Conservation (phyloP, 73 alveolate species). For the Stentor coeruleus region DNA sequence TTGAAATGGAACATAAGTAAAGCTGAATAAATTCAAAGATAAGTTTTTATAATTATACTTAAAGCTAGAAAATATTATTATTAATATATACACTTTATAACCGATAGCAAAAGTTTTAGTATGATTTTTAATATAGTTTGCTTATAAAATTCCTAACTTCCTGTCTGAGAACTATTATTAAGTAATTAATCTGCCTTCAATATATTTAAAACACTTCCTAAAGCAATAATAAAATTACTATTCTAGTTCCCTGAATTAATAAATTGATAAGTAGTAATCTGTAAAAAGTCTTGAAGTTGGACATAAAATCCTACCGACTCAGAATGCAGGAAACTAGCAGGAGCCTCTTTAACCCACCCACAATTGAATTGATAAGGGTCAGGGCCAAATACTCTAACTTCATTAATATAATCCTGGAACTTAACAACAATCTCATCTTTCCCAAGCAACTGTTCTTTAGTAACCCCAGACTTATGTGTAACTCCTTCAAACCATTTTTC, state of each 20-base stretch:
- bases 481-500: not conserved
- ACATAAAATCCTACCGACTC: not conserved
- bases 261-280: conserved; percentile 13
- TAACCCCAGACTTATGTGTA: not conserved
- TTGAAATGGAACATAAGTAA: too few relatives aligned
- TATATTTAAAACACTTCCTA: too few relatives aligned
- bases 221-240: too few relatives aligned
- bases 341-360: not conserved
- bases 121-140: too few relatives aligned
- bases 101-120: too few relatives aligned
- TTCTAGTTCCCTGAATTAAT: not conserved
- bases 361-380: not conserved
- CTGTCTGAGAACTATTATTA: too few relatives aligned
- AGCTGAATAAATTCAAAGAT: too few relatives aligned
- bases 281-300: not conserved
- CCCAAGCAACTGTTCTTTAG: not conserved
- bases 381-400: not conserved
- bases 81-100: too few relatives aligned
- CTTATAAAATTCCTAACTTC: too few relatives aligned
- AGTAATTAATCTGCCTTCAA: too few relatives aligned
- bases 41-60: too few relatives aligned
- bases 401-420: not conserved
- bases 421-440: not conserved
- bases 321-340: not conserved
- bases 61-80: too few relatives aligned